These are phyloP conservation scores for Scedosporium apiospermum DNA, from an alignment of 2,329 filamentous ascomycete genomes.

Conservation along the genomic window DNA sequence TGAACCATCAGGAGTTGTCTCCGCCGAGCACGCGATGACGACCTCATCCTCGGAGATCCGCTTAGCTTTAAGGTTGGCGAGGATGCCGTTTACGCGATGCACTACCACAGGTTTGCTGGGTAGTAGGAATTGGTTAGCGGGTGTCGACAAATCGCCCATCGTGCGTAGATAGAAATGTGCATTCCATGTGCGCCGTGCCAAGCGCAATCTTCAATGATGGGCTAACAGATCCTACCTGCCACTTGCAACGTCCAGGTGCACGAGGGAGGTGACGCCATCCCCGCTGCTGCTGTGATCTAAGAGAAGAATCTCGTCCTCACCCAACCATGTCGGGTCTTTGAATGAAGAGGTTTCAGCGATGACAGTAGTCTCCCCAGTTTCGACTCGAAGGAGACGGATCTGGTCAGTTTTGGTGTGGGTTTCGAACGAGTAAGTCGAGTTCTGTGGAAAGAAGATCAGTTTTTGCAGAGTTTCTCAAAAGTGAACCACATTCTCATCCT, in stretches of 20 bases:
- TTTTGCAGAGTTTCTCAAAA: background rate
- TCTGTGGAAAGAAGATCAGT: slow-evolving; percentile 21
- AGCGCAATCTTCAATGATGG: no score
- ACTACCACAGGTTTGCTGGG: slow-evolving; percentile 7
- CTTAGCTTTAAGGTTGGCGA: slow-evolving; percentile 52
- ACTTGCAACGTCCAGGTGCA: slow-evolving; percentile 21
- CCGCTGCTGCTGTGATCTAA: slow-evolving; percentile 34
- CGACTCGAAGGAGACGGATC: slow-evolving; percentile 61
- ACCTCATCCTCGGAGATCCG: slow-evolving; percentile 37
- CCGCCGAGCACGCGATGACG: slow-evolving; percentile 50
- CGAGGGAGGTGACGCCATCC: slow-evolving; percentile 35
- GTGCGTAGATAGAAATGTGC: background rate
- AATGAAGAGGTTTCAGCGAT: slow-evolving; percentile 57
- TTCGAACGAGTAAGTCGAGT: slow-evolving; percentile 72
- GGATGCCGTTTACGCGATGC: slow-evolving; percentile 24
- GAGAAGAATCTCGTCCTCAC: slow-evolving; percentile 51
- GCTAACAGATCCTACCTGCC: slow-evolving; percentile 5
- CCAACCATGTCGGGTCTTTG: slow-evolving; percentile 69
- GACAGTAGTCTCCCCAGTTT: slow-evolving; percentile 53
- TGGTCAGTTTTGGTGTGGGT: slow-evolving; percentile 60
- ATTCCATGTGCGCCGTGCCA: background rate
- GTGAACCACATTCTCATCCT: no score
- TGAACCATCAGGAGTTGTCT: slow-evolving; percentile 58
- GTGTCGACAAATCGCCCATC: background rate
- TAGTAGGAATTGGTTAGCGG: background rate